Evolutionary conservation across 2,329 filamentous ascomycete genomes (phyloP).

Genomic region (Fonsecaea erecta): DNA sequence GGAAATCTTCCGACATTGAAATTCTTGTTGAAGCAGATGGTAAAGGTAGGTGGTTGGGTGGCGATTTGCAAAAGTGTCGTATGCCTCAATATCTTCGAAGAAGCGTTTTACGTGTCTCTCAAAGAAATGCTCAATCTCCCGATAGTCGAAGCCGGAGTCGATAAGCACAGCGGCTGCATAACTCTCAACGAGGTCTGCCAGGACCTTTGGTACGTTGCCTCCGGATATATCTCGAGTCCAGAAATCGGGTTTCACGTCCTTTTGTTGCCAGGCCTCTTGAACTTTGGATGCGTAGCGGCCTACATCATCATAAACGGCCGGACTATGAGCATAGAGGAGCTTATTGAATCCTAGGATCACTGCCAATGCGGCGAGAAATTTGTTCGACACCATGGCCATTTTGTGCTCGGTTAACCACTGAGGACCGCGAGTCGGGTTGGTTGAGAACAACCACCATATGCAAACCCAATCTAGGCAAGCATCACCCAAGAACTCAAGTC

Average conservation of each 20-base stretch:
- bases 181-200: conserved; percentile 87
- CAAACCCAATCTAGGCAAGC: conserved; percentile 84
- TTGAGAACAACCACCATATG: conserved; percentile 79
- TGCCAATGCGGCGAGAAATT: conserved; percentile 82
- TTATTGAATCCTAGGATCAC: conserved; percentile 78
- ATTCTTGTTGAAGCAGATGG: conserved; percentile 65
- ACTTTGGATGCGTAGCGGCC: conserved; percentile 51
- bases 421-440: conserved; percentile 78
- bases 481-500: conserved; percentile 90
- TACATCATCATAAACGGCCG: conserved; percentile 42
- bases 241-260: conserved; percentile 46
- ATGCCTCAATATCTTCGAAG: conserved; percentile 84
- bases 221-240: conserved; percentile 48
- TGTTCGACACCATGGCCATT: conserved; percentile 98
- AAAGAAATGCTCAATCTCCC: conserved; percentile 77
- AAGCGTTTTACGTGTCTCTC: conserved; percentile 72
- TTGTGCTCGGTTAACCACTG: conserved; percentile 99
- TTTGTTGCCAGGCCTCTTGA: conserved; percentile 50
- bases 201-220: conserved; percentile 54
- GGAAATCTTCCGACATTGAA: conserved; percentile 66
- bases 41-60: conserved; percentile 80
- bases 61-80: conserved; percentile 83
- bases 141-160: conserved; percentile 79
- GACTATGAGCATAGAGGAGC: conserved; percentile 62
- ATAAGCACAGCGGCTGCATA: conserved; percentile 91